These are phyloP conservation scores for Chrysoporthe puriensis DNA, from an alignment of 2,329 filamentous ascomycete genomes.

Conservation along the genomic window DNA sequence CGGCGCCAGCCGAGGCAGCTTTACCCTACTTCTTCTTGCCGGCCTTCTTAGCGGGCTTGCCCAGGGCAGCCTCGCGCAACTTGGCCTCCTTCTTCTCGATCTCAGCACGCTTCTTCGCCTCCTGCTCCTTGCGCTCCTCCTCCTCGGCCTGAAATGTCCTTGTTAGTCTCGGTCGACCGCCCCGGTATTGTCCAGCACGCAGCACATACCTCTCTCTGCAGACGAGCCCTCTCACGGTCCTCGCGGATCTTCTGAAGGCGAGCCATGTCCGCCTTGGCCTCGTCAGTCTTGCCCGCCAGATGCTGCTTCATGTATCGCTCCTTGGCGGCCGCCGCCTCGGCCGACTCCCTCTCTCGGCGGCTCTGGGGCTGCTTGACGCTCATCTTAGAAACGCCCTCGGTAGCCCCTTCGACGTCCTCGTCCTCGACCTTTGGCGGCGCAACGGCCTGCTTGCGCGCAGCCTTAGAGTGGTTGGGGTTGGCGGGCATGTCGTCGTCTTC, in stretches of 20 bases:
- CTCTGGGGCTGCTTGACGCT: conserved; percentile 41
- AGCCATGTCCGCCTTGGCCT: conserved; percentile 87
- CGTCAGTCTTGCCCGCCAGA: conserved; percentile 93
- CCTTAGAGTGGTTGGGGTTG: conserved; percentile 90
- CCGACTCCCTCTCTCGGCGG: conserved; percentile 68
- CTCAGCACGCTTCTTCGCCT: conserved; percentile 52
- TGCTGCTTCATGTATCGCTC: conserved; percentile 92
- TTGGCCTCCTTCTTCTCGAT: conserved; percentile 60
- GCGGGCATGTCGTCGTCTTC: conserved; percentile 72
- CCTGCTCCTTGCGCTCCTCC: conserved; percentile 58
- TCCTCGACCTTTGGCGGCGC: conserved; percentile 38
- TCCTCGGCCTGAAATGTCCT: conserved; percentile 54
- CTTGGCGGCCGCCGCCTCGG: conserved; percentile 85
- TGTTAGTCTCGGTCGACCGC: conserved; percentile 32
- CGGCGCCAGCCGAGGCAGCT: not conserved
- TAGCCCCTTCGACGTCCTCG: conserved; percentile 50
- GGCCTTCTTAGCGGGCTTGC: conserved; percentile 48
- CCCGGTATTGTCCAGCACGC: not conserved
- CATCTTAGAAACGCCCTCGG: conserved; percentile 61
- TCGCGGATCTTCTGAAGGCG: conserved; percentile 81
- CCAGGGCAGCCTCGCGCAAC: conserved; percentile 56
- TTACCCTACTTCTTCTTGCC: conserved; percentile 45
- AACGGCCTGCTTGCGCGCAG: conserved; percentile 63
- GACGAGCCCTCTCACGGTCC: conserved; percentile 71
- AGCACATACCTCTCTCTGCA: conserved; percentile 77